A percentile compares a stretch with the other conserved stretches of the same genome.
Evolutionary conservation across 371 early-diverging fungal genomes (phyloP).

Genomic region (Rhizopus delemar): DNA sequence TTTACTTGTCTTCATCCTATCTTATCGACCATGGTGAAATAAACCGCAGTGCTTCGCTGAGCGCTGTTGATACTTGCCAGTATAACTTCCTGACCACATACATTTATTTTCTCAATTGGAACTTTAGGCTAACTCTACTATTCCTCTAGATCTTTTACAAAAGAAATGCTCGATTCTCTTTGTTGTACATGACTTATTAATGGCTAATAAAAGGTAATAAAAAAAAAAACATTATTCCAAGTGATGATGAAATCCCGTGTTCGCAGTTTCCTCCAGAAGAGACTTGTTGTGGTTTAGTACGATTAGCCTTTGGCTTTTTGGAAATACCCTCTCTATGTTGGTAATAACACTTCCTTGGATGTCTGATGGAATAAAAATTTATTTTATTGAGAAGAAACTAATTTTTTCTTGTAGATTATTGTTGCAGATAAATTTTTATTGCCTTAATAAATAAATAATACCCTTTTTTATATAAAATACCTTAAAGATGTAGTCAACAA

Average conservation of each 20-base stretch:
- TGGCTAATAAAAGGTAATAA: background rate
- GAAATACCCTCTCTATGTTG: slow-evolving; percentile 33
- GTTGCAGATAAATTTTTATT: too few relatives aligned
- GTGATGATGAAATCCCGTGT: slow-evolving; percentile 45
- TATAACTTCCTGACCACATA: slow-evolving; percentile 43
- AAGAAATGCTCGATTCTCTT: background rate
- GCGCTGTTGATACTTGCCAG: slow-evolving; percentile 50
- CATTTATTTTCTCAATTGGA: too few relatives aligned
- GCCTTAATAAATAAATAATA: too few relatives aligned
- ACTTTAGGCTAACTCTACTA: too few relatives aligned
- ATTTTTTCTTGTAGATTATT: too few relatives aligned
- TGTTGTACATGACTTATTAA: background rate
- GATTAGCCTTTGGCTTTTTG: slow-evolving; percentile 2
- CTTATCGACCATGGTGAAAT: slow-evolving; percentile 47
- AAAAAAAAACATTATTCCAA: slow-evolving; percentile 10
- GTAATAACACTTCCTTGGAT: slow-evolving; percentile 43
- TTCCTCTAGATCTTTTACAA: too few relatives aligned
- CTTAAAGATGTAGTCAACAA: too few relatives aligned
- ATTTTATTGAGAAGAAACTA: too few relatives aligned
- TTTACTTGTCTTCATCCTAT: slow-evolving; percentile 40
- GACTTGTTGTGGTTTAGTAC: slow-evolving; percentile 29
- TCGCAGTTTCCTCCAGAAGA: slow-evolving; percentile 42
- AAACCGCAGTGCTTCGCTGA: slow-evolving; percentile 49
- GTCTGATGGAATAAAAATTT: slow-evolving; percentile 26
- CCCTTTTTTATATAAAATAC: too few relatives aligned